Evolutionary conservation across 345 rosid genomes (phyloP), one percentile per base, ranked within the genome.

Genomic region (rapeseed (Brassica napus)): DNA sequence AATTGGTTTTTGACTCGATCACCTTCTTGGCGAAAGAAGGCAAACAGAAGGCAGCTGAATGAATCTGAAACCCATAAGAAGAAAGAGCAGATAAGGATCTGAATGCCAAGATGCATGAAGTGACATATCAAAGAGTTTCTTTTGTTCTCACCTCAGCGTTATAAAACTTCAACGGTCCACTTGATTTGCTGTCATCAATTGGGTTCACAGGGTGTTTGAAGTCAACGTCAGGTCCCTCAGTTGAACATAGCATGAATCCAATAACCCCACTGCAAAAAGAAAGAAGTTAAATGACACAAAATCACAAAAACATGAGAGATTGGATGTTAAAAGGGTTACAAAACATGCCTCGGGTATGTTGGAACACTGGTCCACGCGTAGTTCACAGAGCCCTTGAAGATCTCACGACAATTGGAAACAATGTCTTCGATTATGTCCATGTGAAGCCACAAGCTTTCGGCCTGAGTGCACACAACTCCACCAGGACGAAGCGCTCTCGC

Each of bases 301-400:
- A n/a, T n/a, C n/a, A 54, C 10, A 0, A 5, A 35, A 44, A 30
- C 28, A 3, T 55, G 37, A 75, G 23, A 72, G 55, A 11, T 4
- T 65, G 10, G 23, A n/a, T 58, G 65, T 37, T 64, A 9, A 68
- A 7, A 58, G 1, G 65, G 49, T 75, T 26, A 54, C 4, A 1
- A 55, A 32, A 63, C 79, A 55, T 73, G 82, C 92, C 90, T 90
- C 2, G 91, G 90, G 82, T 88, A 87, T 3, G 92, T 79, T 5
- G 92, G 94, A 66, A 88, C 91, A 12, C 66, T 57, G 23, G 92
- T 83, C 94, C 98, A 94, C 7, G 98, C 98, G 68, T 90, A 90
- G 78, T 79, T 80, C 66, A 82, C 83, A 59, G 92, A 88, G 49
- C 94, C 94, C 82, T 77, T 79, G 74, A 90, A 90, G 71, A 86